phyloP scores from a whole-genome alignment of 495 filamentous ascomycete genomes.

The Saxophila tyrrhenica region DNA sequence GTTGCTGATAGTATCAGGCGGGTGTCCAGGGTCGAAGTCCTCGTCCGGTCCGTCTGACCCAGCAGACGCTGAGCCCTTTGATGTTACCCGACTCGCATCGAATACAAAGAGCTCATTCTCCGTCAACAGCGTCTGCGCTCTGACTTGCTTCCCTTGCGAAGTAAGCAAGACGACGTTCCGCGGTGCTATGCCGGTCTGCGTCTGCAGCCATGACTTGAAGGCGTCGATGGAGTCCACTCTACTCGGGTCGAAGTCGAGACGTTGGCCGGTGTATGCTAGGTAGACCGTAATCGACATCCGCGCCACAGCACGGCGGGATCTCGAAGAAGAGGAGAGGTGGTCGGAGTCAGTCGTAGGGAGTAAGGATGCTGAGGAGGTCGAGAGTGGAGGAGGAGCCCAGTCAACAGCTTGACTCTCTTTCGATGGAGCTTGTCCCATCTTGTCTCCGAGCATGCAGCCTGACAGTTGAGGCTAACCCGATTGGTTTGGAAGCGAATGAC shows the following conservation, averaged over 20 bases:
- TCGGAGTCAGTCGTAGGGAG: background rate
- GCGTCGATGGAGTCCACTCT: conserved; percentile 55
- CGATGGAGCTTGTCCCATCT: too few relatives aligned
- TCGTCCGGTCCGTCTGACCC: conserved; percentile 31
- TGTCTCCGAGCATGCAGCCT: too few relatives aligned
- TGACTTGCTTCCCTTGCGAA: conserved; percentile 66
- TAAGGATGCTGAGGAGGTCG: background rate
- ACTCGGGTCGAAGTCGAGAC: conserved; percentile 58
- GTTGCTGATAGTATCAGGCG: conserved; percentile 63
- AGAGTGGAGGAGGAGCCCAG: background rate
- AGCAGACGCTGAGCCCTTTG: conserved; percentile 29
- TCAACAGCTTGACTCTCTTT: background rate
- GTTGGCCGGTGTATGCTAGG: conserved; percentile 80
- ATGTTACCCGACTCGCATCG: conserved; percentile 36
- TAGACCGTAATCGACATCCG: conserved; percentile 69
- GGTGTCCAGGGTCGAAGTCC: conserved; percentile 35
- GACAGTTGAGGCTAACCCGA: background rate
- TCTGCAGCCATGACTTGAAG: conserved; percentile 55
- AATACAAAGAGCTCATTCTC: conserved; percentile 89
- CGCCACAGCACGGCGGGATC: conserved; percentile 12
- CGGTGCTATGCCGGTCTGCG: conserved; percentile 52
- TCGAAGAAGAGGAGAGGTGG: background rate
- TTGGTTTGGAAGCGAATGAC: too few relatives aligned
- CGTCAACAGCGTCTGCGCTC: conserved; percentile 57
- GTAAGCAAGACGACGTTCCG: conserved; percentile 74